Evolutionary conservation across 306 rosid genomes (phyloP), one percentile per base, ranked within the genome.

Genomic region (Cicer judaicum): DNA sequence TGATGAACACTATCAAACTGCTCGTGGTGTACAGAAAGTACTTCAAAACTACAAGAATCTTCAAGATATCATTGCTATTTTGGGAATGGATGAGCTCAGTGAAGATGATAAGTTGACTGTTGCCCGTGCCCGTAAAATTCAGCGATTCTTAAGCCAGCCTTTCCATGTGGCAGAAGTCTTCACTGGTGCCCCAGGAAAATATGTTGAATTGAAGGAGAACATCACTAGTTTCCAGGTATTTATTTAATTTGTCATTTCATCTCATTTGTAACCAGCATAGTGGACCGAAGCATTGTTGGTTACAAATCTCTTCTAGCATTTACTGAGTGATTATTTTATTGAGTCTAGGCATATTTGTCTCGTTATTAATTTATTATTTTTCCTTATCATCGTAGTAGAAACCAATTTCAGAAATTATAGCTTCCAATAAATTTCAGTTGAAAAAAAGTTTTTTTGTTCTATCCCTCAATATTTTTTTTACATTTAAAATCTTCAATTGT

Each of bases 121-220:
- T 44, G 97, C 97, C 5, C 99, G 99, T 78, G 99, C 99, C 43
- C 97, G 99, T 63, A 94, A 94, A 69, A 94, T 94, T 75, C 62
- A 39, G 68, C 68, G 84, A 73, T 94, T 94, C 91, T 73, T 94
- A 77, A 94, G 99, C 67, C 99, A 94, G 88, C 99, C 99, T 55
- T 94, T 94, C 99, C 99, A 94, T 68, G 99, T 94, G n/a, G 99
- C 99, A 16, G 99, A 94, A 81, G 99, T 94, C 16, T 94, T 94
- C 89, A 94, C 99, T 12, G 99, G 99, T 77, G 99, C 99, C 54
- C 95, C 99, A 12, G 99, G 99, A 46, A 94, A 94, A 80, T 94
- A 94, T 2, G 99, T 94, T 40, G 99, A 94, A 14, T 87, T 94
- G 88, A 92, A 92, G 77, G 99, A 94, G 87, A 89, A 89, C 80